Evolutionary conservation across 2,329 filamentous ascomycete genomes (phyloP).

Genomic region (Metarhizium humberi): DNA sequence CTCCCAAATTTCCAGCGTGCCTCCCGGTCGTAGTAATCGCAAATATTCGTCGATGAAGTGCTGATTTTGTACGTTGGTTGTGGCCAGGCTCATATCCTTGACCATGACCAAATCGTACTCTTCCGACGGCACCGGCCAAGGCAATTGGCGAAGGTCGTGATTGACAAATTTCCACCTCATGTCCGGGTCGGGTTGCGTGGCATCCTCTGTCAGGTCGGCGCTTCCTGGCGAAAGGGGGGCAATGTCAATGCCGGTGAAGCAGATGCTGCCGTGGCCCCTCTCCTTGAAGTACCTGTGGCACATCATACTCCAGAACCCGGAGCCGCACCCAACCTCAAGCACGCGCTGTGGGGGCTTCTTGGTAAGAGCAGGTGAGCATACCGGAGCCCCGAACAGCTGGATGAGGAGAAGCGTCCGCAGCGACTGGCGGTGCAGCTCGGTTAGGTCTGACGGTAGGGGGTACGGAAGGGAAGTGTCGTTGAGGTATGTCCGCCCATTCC

Average conservation of each 20-base stretch:
- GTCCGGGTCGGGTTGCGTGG: conserved; percentile 52
- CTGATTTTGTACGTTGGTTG: conserved; percentile 51
- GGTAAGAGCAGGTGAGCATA: conserved; percentile 61
- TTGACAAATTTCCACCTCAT: conserved; percentile 86
- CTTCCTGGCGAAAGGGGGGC: conserved; percentile 53
- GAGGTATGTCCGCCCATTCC: conserved; percentile 76
- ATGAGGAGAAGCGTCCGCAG: conserved; percentile 74
- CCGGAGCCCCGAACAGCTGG: conserved; percentile 69
- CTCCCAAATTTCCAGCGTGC: conserved; percentile 82
- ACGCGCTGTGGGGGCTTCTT: conserved; percentile 65
- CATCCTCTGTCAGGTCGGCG: conserved; percentile 18
- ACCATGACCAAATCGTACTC: conserved; percentile 85
- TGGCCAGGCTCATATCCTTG: conserved; percentile 67
- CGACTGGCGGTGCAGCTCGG: conserved; percentile 80
- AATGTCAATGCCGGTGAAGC: conserved; percentile 77
- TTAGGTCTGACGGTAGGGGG: conserved; percentile 79
- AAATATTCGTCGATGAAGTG: conserved; percentile 60
- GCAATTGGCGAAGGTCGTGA: conserved; percentile 68
- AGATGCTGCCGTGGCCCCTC: conserved; percentile 58
- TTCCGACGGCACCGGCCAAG: conserved; percentile 68
- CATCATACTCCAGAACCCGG: conserved; percentile 82
- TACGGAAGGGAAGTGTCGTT: conserved; percentile 65
- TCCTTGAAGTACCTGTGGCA: conserved; percentile 72
- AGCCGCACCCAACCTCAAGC: conserved; percentile 80
- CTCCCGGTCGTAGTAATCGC: conserved; percentile 67